phyloP scores from a whole-genome alignment of 371 early-diverging fungal species.

The Ordospora pajunii region DNA sequence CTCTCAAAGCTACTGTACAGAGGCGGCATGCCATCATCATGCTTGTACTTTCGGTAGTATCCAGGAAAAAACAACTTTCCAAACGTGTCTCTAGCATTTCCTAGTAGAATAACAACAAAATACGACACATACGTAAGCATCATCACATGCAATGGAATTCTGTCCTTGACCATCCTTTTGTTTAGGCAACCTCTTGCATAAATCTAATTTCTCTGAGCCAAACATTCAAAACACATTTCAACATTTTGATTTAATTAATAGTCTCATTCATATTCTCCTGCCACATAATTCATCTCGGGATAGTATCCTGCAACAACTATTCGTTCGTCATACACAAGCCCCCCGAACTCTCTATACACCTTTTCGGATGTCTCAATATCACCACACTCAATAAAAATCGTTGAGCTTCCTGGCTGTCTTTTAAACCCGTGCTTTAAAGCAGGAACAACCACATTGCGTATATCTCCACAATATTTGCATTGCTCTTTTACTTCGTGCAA shows the following conservation, averaged over 20 bases:
- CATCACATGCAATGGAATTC: constrained; percentile 44
- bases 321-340: neutral
- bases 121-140: constrained; percentile 56
- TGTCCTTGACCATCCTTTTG: neutral
- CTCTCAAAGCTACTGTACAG: constrained; percentile 83
- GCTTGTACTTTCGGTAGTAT: constrained; percentile 36
- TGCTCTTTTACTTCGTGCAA: neutral
- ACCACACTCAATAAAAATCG: constrained; percentile 12
- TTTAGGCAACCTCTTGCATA: neutral
- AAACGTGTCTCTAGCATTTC: constrained; percentile 56
- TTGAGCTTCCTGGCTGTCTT: constrained; percentile 1
- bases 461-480: neutral
- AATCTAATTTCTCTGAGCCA: neutral
- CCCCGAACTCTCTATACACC: constrained; percentile 7
- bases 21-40: constrained; percentile 71
- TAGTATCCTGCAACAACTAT: constrained; percentile 17
- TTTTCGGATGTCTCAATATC: neutral
- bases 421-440: no score
- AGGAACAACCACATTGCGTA: neutral
- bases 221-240: no score
- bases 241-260: neutral
- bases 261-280: constrained; percentile 15
- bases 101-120: constrained; percentile 51
- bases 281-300: constrained; percentile 21
- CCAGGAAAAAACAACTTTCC: constrained; percentile 44